Conservation (phyloP, 1,284 basidiomycete genomes). For the Vanrija pseudolonga region DNA sequence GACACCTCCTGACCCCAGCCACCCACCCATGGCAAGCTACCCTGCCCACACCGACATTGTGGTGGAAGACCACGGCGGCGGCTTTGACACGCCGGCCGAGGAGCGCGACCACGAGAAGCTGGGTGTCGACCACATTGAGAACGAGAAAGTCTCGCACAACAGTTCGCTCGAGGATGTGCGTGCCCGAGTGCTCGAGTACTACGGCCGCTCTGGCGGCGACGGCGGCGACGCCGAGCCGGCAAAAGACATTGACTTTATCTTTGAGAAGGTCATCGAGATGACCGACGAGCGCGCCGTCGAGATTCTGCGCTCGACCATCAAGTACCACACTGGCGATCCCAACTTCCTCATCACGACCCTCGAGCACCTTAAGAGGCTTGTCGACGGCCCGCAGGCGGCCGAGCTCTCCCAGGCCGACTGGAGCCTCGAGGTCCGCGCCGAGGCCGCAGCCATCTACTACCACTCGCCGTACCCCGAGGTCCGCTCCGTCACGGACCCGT, state of each 20-base stretch:
- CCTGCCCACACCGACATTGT: too few species aligned
- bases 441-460: background rate
- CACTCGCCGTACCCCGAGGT: slow-evolving; percentile 6
- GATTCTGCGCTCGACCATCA: background rate
- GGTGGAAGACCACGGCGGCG: too few species aligned
- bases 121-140: too few species aligned
- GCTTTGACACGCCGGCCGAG: too few species aligned
- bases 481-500: slow-evolving; percentile 2
- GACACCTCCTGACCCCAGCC: too few species aligned
- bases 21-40: too few species aligned
- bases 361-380: background rate
- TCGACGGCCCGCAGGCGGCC: background rate
- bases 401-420: background rate
- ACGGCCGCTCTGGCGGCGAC: background rate
- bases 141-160: too few species aligned
- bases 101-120: too few species aligned
- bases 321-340: background rate
- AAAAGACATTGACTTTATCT: background rate
- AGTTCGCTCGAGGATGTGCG: too few species aligned
- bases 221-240: background rate
- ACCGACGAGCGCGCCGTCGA: background rate
- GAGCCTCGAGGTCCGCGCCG: background rate
- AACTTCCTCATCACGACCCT: background rate
- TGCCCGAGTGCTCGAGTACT: background rate
- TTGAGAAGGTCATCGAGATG: background rate